These are phyloP conservation scores for Pseudofabraea citricarpa DNA, from an alignment of 2,329 filamentous ascomycete species.

Conservation along the genomic window DNA sequence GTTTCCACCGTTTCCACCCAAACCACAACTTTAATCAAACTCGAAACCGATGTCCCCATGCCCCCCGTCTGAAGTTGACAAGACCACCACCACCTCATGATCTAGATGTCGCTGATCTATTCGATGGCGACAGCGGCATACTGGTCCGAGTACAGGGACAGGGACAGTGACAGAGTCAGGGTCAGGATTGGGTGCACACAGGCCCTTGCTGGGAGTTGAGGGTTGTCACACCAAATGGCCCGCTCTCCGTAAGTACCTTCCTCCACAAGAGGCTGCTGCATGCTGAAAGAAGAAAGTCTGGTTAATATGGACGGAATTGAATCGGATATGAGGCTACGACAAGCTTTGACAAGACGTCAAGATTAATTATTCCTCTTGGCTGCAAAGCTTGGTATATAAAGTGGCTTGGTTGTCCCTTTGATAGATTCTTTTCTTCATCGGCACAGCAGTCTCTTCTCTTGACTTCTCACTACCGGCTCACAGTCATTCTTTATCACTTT, in stretches of 20 bases:
- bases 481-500: constrained; percentile 4
- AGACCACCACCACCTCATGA: not conserved
- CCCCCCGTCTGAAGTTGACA: not conserved
- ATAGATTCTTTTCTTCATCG: constrained; percentile 6
- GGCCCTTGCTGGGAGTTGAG: not conserved
- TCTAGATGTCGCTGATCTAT: too few relatives aligned
- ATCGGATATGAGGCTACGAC: not conserved
- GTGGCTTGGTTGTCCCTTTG: not conserved
- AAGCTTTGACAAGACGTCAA: not conserved
- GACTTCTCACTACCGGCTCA: constrained; percentile 6
- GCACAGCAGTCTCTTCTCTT: constrained; percentile 3
- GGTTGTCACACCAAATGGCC: not conserved
- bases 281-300: not conserved
- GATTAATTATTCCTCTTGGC: not conserved
- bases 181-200: too few relatives aligned
- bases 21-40: not conserved
- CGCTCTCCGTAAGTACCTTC: too few relatives aligned
- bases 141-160: too few relatives aligned
- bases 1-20: not conserved
- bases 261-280: not conserved
- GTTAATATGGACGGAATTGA: not conserved
- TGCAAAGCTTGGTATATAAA: not conserved
- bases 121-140: too few relatives aligned
- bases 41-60: not conserved
- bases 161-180: too few relatives aligned